A percentile compares a stretch with the other conserved stretches of the same genome.
Evolutionary conservation across 169 alveolate genomes (phyloP).

Genomic region (Plasmodium reichenowi): DNA sequence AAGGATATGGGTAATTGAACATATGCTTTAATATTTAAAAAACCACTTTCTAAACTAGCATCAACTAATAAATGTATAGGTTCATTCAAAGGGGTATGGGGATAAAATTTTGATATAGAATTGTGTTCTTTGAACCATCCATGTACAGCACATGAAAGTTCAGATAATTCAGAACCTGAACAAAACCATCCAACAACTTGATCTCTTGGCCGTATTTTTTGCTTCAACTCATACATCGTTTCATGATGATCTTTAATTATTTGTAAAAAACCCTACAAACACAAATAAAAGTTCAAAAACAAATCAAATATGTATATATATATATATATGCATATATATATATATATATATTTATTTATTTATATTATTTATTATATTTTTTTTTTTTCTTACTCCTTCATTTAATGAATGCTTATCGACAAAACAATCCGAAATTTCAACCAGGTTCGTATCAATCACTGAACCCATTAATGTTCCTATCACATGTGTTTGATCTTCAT

Average conservation of each 20-base stretch:
- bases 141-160: constrained; percentile 93
- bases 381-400: constrained; percentile 84
- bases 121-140: constrained; percentile 93
- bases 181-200: constrained; percentile 94
- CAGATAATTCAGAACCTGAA: constrained; percentile 92
- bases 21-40: constrained; percentile 89
- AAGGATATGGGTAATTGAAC: constrained; percentile 87
- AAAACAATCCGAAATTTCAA: constrained; percentile 94
- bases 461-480: constrained; percentile 93
- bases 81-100: constrained; percentile 91
- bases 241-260: constrained; percentile 93
- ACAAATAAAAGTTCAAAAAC: not conserved
- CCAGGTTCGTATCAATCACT: constrained; percentile 89
- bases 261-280: constrained; percentile 89
- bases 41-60: constrained; percentile 91
- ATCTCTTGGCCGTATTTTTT: constrained; percentile 89
- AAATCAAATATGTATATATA: not conserved
- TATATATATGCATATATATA: not conserved
- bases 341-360: not conserved
- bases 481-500: constrained; percentile 91
- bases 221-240: constrained; percentile 92
- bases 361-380: not conserved
- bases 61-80: constrained; percentile 93
- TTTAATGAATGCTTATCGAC: constrained; percentile 93
- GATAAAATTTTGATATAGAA: constrained; percentile 90